phyloP scores from a whole-genome alignment of 2,329 filamentous ascomycete genomes.

The Xylariaceae sp. region DNA sequence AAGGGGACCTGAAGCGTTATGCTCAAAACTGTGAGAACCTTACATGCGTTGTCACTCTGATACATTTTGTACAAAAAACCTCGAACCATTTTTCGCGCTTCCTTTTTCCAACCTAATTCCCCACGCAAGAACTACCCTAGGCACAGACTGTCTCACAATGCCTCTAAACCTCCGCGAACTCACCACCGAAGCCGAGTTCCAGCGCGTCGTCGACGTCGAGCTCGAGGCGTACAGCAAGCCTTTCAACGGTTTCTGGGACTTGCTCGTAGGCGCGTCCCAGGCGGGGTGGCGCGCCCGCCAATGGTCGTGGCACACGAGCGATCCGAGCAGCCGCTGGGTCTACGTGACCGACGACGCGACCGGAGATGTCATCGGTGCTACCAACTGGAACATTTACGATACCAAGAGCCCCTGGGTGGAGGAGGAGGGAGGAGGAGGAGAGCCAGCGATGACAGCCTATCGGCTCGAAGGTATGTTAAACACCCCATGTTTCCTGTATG shows the following conservation, averaged over 20 bases:
- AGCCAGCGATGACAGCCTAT: slow-evolving; percentile 7
- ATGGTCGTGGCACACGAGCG: slow-evolving; percentile 13
- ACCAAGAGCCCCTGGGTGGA: slow-evolving; percentile 11
- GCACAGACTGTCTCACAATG: neutral
- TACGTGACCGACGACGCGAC: slow-evolving; percentile 18
- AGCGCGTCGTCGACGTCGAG: slow-evolving; percentile 10
- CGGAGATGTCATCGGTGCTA: slow-evolving; percentile 16
- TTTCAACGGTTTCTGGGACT: slow-evolving; percentile 17
- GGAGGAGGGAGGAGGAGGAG: too few relatives aligned
- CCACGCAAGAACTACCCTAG: too few relatives aligned
- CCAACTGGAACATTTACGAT: slow-evolving; percentile 14
- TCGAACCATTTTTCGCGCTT: too few relatives aligned
- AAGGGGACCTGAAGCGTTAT: too few relatives aligned
- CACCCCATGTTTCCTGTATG: too few relatives aligned
- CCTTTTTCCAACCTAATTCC: too few relatives aligned
- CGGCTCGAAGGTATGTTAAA: slow-evolving; percentile 15
- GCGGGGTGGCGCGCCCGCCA: slow-evolving; percentile 15
- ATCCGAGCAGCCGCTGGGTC: slow-evolving; percentile 18
- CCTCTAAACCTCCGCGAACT: slow-evolving; percentile 8
- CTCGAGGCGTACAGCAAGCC: slow-evolving; percentile 17
- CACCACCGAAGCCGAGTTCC: slow-evolving; percentile 15
- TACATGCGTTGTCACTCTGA: too few relatives aligned
- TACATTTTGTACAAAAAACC: too few relatives aligned
- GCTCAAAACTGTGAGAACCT: too few relatives aligned
- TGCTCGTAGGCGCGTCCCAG: slow-evolving; percentile 11